These are phyloP conservation scores for Phytopythium sindhum DNA, from an alignment of 352 stramenopile species.

Conservation along the genomic window DNA sequence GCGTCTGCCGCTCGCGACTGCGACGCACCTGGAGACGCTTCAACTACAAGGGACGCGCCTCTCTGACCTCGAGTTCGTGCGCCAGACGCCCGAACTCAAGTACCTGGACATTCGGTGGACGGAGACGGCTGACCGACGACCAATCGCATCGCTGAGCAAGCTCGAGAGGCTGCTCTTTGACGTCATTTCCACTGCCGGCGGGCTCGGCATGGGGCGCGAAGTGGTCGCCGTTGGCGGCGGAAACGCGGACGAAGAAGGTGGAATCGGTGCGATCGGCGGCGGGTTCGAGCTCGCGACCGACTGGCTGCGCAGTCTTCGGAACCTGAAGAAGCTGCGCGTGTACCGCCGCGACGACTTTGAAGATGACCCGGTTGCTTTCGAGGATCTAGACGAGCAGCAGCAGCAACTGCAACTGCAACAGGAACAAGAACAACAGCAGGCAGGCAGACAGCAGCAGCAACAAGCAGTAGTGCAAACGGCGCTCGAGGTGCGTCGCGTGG, in stretches of 20 bases:
- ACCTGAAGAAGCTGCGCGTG: slow-evolving; percentile 34
- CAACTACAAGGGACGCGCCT: slow-evolving; percentile 44
- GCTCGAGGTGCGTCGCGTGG: slow-evolving; percentile 25
- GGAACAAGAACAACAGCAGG: not conserved
- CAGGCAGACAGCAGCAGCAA: slow-evolving; percentile 10
- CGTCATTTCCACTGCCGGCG: slow-evolving; percentile 6
- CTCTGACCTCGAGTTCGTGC: slow-evolving; percentile 32
- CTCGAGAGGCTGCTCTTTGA: slow-evolving; percentile 45
- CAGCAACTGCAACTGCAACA: slow-evolving; percentile 14
- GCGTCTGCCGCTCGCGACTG: slow-evolving; percentile 18
- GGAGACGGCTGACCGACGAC: slow-evolving; percentile 27
- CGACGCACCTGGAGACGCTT: slow-evolving; percentile 20
- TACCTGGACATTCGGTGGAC: slow-evolving; percentile 48
- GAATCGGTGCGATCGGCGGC: not conserved
- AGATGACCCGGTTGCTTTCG: slow-evolving; percentile 24
- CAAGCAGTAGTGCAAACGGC: slow-evolving; percentile 11
- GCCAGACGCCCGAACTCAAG: slow-evolving; percentile 13
- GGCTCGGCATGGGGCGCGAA: slow-evolving; percentile 3
- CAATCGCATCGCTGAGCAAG: slow-evolving; percentile 22
- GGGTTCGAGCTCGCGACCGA: slow-evolving; percentile 8
- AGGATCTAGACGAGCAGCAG: slow-evolving; percentile 14
- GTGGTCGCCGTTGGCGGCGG: not conserved
- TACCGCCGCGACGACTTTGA: slow-evolving; percentile 33
- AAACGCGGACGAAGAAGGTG: not conserved
- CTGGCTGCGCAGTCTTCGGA: slow-evolving; percentile 27